Percentiles rank a stretch among this genome's conserved stretches.
Evolutionary conservation across 306 rosid species (phyloP).

Genomic region (Lathyrus oleraceus): DNA sequence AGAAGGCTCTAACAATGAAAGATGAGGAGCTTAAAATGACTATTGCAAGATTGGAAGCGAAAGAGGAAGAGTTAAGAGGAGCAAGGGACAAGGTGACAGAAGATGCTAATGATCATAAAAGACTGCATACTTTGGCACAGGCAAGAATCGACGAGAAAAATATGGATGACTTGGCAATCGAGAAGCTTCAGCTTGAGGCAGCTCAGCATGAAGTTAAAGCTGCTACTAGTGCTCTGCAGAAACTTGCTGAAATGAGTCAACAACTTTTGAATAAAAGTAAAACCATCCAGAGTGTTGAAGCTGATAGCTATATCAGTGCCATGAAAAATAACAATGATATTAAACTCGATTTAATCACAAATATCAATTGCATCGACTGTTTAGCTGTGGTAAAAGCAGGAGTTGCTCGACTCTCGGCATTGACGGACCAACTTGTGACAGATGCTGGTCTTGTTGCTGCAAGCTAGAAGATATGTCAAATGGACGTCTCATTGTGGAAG

Average conservation of each 20-base stretch:
- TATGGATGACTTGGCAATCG: conserved; percentile 64
- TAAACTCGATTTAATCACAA: conserved; percentile 6
- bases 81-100: conserved; percentile 50
- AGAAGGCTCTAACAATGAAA: conserved; percentile 67
- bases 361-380: conserved; percentile 34
- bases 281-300: conserved; percentile 50
- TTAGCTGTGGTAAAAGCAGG: conserved; percentile 51
- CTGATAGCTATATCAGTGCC: conserved; percentile 35
- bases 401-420: conserved; percentile 63
- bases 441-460: conserved; percentile 62
- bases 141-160: conserved; percentile 56
- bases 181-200: conserved; percentile 84
- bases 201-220: conserved; percentile 80
- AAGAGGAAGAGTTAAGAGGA: conserved; percentile 58
- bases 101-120: conserved; percentile 61
- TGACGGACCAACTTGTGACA: conserved; percentile 71
- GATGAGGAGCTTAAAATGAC: conserved; percentile 78
- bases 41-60: conserved; percentile 57
- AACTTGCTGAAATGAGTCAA: conserved; percentile 65
- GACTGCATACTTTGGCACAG: conserved; percentile 60
- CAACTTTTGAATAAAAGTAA: conserved; percentile 57
- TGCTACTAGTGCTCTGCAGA: conserved; percentile 74
- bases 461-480: conserved; percentile 39
- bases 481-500: neutral
- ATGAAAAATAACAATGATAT: conserved; percentile 7